Evolutionary conservation across 179 eudicot genomes (phyloP), one percentile per base, ranked within the genome.

Genomic region (Silene noctiflora): DNA sequence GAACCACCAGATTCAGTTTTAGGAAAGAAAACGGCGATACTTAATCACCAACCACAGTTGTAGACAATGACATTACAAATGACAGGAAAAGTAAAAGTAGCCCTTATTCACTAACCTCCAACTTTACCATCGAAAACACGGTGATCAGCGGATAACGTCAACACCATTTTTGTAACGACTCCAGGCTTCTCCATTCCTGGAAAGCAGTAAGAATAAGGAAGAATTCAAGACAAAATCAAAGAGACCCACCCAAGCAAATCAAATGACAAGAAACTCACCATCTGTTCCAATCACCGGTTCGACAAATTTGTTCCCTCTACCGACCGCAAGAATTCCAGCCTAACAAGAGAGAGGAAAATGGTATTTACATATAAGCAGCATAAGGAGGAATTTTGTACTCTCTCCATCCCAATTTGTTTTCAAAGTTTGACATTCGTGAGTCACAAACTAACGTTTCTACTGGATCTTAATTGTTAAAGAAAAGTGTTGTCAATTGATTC

Each of bases 301-400:
- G 64, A 91, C 95, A 83, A 95, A 88, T 84, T 88, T 86, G 80
- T 91, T 91, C 74, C 99, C 99, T 81, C 97, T 87, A 35, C 99
- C 99, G 73, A 93, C 97, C 67, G 99, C 99, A 59, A 95, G 92
- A 84, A 95, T 95, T 79, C 99, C 96, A 62, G 97, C 85, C 99
- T 95, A 86, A 69, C 76, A 75, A 71, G 69, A 81, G 73, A 27
- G 66, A 84, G 19, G 64, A 48, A 65, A 39, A 61, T 53, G 35
- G 46, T 20, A 19, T 62, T 39, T 61, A 71, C 16, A 71, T 16
- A 74, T n/a, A 69, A 48, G 33, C 12, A 67, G 61, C 29, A 67
- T 55, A n/a, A 24, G 58, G 27, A 3, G 35, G 27, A 8, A 25
- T 21, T 11, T 62, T 24, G 35, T 62, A 22, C 67, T 21, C 67